Base-by-base conservation (phyloP, 805 yeast genomes). In the Kluyveromyces starmeri region DNA sequence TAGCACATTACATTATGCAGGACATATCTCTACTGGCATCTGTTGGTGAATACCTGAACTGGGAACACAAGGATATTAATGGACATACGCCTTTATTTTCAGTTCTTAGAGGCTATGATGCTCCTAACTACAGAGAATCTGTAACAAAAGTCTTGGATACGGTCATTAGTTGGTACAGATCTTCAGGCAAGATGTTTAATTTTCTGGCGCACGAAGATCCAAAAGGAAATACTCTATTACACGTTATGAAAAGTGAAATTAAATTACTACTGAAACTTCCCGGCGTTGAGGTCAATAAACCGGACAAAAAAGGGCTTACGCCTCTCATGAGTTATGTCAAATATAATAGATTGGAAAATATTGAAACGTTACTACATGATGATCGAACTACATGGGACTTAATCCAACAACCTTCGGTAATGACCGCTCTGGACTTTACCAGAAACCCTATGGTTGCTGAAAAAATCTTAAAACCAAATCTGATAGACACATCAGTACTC, bases 81-180 rank as follows among this genome's bases (percentile, higher is more conserved):
- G 73, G 78, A 0, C 83, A 82, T 45, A 83, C 96, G 0, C 94
- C 96, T 0, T 59, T 89, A 7, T 74, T 81, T 55, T 70, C 84
- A 2, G 58, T 83, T 3, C 75, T 84, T 43, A 61, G 95, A 36
- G 75, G 86, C 43, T 88, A 88, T 55, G 96, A 86, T 52, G 86
- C 82, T 43, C 60, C 71, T 0, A 56, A 74, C 21, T 88, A 86
- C 53, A 51, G 62, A 2, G 48, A 49, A 3, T 49, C 83, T 45
- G 58, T 83, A 4, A 32, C 44, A 12, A 55, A 50, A 9, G 73
- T 75, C 0, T 66, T 80, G 35, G 42, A 50, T 1, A 58, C 66
- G 11, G 74, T 71, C 0, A 42, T 48, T 3, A 43, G 50, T 16
- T 72, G 77, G 70, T 70, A 70, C 36, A 18, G 27, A 5, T 37